Evolutionary conservation across 192 early-diverging fungal genomes (phyloP), one percentile per base, ranked within the genome.

Genomic region (Pilobolus umbonatus): DNA sequence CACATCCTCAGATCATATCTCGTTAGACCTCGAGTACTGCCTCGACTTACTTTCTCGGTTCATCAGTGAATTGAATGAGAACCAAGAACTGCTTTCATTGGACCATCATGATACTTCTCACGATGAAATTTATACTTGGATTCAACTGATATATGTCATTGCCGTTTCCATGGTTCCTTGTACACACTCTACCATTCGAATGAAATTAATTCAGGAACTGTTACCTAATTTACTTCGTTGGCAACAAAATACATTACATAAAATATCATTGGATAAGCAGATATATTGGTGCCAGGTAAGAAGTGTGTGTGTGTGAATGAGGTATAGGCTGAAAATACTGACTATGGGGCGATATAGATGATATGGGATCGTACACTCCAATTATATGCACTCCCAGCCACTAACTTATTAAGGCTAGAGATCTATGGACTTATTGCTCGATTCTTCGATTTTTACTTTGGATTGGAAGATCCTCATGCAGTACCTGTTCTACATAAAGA

Each of bases 361-460:
- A 28, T 72, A 9, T 72, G 70, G 70, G 55, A 72, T n/a, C 64
- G 70, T 5, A 65, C 45, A 0, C 28, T 57, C 1, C 59, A 56
- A 43, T 63, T 72, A 11, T 72, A 52, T 55, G 55, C 34, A 17
- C 42, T 72, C 9, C 70, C 70, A 17, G 63, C 70, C 4, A 72
- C 70, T 11, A 72, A 72, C 43, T 44, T 72, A 1, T 29, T 72
- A 40, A 58, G 70, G 19, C 28, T 45, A 21, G 64, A 72, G 14
- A 62, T 54, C 5, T 72, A 66, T 57, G 64, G 70, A 0, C 25
- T 72, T 30, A 65, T 62, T 34, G 62, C 59, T 14, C 64, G 60
- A 7, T 65, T 60, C 22, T 64, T 71, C 45, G 67, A 64, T 34
- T 55, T 59, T 46, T 69, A 63, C 44, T 60, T 69, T 50, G 67